Conservation (phyloP, 2,329 filamentous ascomycete species). For the Thermochaetoides dissita region DNA sequence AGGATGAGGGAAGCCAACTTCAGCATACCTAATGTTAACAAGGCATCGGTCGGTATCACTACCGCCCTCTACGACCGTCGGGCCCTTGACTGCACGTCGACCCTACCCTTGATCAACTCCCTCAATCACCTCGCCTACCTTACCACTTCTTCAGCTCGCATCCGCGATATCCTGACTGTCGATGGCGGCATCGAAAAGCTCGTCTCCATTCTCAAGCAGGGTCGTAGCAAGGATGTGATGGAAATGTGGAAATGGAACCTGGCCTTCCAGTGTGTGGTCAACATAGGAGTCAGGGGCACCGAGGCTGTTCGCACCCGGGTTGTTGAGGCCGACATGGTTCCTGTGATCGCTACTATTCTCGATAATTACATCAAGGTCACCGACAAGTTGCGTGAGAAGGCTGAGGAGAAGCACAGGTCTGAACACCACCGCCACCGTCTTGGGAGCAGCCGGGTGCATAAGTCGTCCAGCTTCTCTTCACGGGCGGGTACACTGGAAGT, state of each 20-base stretch:
- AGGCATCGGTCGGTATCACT: constrained; percentile 89
- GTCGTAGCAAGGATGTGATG: constrained; percentile 95
- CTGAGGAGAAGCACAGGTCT: constrained; percentile 67
- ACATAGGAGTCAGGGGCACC: constrained; percentile 91
- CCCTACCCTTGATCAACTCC: constrained; percentile 93
- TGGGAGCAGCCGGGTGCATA: constrained; percentile 34
- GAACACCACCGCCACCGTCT: constrained; percentile 37
- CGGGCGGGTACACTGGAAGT: constrained; percentile 38
- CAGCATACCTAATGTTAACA: constrained; percentile 98
- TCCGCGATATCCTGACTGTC: constrained; percentile 93
- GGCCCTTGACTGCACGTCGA: constrained; percentile 95
- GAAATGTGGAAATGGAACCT: constrained; percentile 99
- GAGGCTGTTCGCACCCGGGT: constrained; percentile 88
- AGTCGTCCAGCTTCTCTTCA: constrained; percentile 40
- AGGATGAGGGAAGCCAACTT: constrained; percentile 99
- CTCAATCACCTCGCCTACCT: constrained; percentile 97
- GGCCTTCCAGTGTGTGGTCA: constrained; percentile 97
- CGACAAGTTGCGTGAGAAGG: constrained; percentile 77
- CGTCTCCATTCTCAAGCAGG: constrained; percentile 95
- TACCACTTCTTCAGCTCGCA: constrained; percentile 92
- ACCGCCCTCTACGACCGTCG: constrained; percentile 95
- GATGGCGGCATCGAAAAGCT: constrained; percentile 95
- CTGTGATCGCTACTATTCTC: constrained; percentile 93
- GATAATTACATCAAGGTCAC: constrained; percentile 97
- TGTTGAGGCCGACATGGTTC: constrained; percentile 97